These are phyloP conservation scores for Phytophthora cajani DNA, from an alignment of 352 stramenopile genomes.

Conservation along the genomic window DNA sequence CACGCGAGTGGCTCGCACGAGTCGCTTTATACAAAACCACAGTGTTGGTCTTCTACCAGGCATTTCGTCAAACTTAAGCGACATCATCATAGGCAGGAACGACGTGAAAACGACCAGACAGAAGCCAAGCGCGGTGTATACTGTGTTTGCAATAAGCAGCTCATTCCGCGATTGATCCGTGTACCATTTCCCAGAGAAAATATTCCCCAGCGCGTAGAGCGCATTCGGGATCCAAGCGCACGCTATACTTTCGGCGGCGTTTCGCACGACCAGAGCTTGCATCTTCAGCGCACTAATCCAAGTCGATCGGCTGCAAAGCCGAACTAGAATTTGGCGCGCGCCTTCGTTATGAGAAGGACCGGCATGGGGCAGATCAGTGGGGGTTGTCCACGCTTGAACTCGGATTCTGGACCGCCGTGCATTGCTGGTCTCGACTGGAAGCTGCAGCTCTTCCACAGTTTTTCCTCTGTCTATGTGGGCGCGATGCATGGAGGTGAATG, in stretches of 20 bases:
- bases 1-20: not conserved
- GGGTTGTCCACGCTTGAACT: not conserved
- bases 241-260: slow-evolving; percentile 14
- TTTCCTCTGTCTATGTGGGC: not conserved
- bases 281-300: slow-evolving; percentile 7
- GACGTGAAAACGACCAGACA: slow-evolving; percentile 23
- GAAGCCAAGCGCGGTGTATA: slow-evolving; percentile 16
- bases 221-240: slow-evolving; percentile 15
- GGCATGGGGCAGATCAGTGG: not conserved
- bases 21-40: slow-evolving; percentile 14
- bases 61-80: slow-evolving; percentile 8
- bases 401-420: not conserved
- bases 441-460: not conserved
- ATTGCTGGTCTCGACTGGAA: not conserved
- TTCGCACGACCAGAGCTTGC: slow-evolving; percentile 9
- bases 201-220: slow-evolving; percentile 9
- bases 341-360: not conserved
- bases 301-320: slow-evolving; percentile 1
- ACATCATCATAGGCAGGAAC: slow-evolving; percentile 22
- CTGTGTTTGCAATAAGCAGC: slow-evolving; percentile 11
- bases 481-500: not conserved
- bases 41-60: slow-evolving; percentile 11
- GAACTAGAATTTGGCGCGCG: not conserved
- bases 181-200: slow-evolving; percentile 22
- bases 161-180: slow-evolving; percentile 15